Evolutionary conservation across 2,329 filamentous ascomycete genomes (phyloP).

Genomic region (Aspergillaceae sp.): DNA sequence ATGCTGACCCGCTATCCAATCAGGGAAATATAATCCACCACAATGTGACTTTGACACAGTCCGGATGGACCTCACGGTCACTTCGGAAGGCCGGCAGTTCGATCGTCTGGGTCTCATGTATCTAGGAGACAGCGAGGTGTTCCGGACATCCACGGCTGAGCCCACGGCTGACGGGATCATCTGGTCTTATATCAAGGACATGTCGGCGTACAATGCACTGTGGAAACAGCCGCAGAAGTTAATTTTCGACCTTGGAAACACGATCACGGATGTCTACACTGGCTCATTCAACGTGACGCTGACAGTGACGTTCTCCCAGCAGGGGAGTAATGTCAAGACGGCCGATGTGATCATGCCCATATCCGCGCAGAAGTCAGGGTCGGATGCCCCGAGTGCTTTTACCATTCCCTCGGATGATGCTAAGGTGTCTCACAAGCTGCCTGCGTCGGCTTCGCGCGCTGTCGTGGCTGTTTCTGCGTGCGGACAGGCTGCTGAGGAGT

Average conservation of each 20-base stretch:
- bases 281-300: conserved; percentile 65
- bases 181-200: conserved; percentile 72
- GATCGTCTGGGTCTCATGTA: conserved; percentile 70
- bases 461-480: conserved; percentile 69
- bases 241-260: conserved; percentile 71
- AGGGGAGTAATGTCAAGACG: conserved; percentile 27
- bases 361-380: conserved; percentile 21
- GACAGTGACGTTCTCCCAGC: conserved; percentile 60
- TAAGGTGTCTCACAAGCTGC: conserved; percentile 52
- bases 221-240: conserved; percentile 63
- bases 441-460: conserved; percentile 58
- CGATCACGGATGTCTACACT: conserved; percentile 63
- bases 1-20: conserved; percentile 1
- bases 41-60: conserved; percentile 64
- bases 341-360: conserved; percentile 62
- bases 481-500: conserved; percentile 69
- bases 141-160: conserved; percentile 73
- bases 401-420: conserved; percentile 56
- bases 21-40: conserved; percentile 59
- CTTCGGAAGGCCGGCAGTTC: conserved; percentile 62
- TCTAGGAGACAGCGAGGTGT: conserved; percentile 69
- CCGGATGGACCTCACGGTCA: conserved; percentile 66
- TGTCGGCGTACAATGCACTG: conserved; percentile 61
- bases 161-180: conserved; percentile 61
- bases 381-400: conserved; percentile 56